These are phyloP conservation scores for Euphorbia celastroides DNA, from an alignment of 441 rosid genomes.

Conservation along the genomic window DNA sequence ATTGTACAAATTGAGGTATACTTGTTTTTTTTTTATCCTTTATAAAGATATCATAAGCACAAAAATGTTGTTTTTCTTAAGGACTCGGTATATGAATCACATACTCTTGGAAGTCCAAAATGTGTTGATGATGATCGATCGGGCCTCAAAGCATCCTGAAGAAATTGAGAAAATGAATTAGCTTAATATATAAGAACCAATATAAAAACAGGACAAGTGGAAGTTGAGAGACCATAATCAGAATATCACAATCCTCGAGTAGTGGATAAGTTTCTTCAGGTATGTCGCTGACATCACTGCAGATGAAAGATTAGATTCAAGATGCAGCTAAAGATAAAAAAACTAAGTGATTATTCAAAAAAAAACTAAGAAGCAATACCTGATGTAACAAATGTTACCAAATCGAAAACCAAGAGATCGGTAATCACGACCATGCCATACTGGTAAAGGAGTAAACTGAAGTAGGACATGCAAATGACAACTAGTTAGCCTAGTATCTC, in stretches of 20 bases:
- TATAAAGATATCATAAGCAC: neutral
- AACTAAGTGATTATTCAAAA: neutral
- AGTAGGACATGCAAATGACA: slow-evolving; percentile 17
- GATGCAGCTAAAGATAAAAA: slow-evolving; percentile 2
- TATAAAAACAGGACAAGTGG: neutral
- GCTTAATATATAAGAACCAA: neutral
- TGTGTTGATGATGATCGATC: slow-evolving; percentile 89
- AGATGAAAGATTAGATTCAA: slow-evolving; percentile 20
- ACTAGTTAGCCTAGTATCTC: slow-evolving; percentile 1
- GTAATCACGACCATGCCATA: slow-evolving; percentile 82
- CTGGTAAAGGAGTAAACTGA: slow-evolving; percentile 83
- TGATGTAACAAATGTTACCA: slow-evolving; percentile 74
- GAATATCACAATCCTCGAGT: slow-evolving; percentile 54
- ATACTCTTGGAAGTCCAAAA: slow-evolving; percentile 88
- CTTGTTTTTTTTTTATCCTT: too few relatives aligned
- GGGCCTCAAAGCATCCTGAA: slow-evolving; percentile 83
- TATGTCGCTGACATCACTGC: slow-evolving; percentile 82
- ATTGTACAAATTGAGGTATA: neutral
- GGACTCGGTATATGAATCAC: neutral
- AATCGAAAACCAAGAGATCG: slow-evolving; percentile 90
- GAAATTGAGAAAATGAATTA: slow-evolving; percentile 8
- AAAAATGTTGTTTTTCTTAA: neutral
- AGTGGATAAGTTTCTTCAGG: slow-evolving; percentile 88
- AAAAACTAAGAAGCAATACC: slow-evolving; percentile 34
- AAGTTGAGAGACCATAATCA: slow-evolving; percentile 39